phyloP scores from a whole-genome alignment of 352 stramenopile genomes.

The Aphanomyces astaci region DNA sequence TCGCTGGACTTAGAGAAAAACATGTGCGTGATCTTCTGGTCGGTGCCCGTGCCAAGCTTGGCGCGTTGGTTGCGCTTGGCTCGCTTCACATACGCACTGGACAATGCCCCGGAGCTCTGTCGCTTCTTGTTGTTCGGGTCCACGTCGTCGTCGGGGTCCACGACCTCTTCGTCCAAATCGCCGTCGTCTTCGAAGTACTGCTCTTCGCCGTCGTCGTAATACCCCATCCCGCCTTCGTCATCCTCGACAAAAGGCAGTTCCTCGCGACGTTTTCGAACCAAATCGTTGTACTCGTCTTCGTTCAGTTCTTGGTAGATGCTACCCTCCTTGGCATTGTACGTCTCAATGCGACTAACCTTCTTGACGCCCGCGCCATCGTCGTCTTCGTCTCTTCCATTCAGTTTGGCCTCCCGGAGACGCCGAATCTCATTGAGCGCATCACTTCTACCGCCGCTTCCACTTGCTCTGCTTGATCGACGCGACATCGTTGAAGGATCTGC shows the following conservation, averaged over 20 bases:
- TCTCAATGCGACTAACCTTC: constrained; percentile 44
- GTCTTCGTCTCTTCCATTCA: constrained; percentile 18
- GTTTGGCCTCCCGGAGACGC: constrained; percentile 45
- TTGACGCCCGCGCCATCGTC: constrained; percentile 4
- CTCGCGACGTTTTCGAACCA: constrained; percentile 69
- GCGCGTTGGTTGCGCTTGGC: constrained; percentile 80
- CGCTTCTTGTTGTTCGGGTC: constrained; percentile 41
- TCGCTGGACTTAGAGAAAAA: constrained; percentile 55
- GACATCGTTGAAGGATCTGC: neutral
- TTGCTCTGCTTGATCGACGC: neutral
- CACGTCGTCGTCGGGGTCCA: constrained; percentile 41
- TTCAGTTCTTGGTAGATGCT: constrained; percentile 82
- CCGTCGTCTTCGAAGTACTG: constrained; percentile 83
- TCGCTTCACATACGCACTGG: constrained; percentile 58
- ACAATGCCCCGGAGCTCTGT: constrained; percentile 64
- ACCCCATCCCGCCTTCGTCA: constrained; percentile 77
- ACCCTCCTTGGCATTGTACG: constrained; percentile 66
- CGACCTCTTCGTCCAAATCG: constrained; percentile 28
- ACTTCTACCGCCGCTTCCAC: constrained; percentile 13
- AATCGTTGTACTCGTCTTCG: constrained; percentile 76
- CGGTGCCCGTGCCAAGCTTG: constrained; percentile 57
- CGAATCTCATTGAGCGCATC: constrained; percentile 70
- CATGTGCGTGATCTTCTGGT: constrained; percentile 86
- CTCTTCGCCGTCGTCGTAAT: constrained; percentile 84
- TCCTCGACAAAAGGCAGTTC: constrained; percentile 79